Conservation (phyloP, 2,329 filamentous ascomycete species). For the Ophiocordyceps camponoti-rufipedis region DNA sequence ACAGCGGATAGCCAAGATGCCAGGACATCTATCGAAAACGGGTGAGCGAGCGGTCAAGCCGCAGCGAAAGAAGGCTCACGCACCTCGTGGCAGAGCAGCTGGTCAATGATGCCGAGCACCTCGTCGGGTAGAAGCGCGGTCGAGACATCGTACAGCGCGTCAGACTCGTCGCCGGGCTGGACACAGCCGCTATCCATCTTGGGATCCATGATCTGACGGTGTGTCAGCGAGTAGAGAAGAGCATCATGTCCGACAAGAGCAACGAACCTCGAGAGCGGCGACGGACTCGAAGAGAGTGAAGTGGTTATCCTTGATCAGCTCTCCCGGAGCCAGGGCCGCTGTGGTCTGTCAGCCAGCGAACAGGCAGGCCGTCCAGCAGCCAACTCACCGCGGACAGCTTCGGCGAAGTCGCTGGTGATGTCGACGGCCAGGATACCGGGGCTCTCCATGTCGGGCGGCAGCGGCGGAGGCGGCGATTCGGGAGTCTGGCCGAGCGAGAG, state of each 20-base stretch:
- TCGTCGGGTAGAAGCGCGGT: conserved; percentile 54
- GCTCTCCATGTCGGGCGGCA: conserved; percentile 21
- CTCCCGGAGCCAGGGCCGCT: conserved; percentile 56
- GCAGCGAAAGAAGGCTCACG: conserved; percentile 3
- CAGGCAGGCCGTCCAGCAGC: conserved; percentile 4
- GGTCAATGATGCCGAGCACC: conserved; percentile 84
- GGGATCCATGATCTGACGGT: conserved; percentile 76
- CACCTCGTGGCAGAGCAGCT: conserved; percentile 78
- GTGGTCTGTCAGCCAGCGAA: background rate
- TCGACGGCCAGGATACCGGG: conserved; percentile 36
- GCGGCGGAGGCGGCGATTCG: conserved; percentile 12
- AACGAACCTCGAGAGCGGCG: conserved; percentile 50
- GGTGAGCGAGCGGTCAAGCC: background rate
- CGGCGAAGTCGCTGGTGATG: conserved; percentile 36
- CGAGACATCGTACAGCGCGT: conserved; percentile 64
- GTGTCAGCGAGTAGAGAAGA: background rate
- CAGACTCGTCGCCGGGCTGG: conserved; percentile 58
- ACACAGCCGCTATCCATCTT: conserved; percentile 97
- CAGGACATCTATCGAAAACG: conserved; percentile 56
- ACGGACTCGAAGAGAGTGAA: conserved; percentile 94
- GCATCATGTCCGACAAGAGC: background rate
- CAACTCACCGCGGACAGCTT: conserved; percentile 30
- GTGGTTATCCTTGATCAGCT: conserved; percentile 81
- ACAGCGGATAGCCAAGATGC: conserved; percentile 90
- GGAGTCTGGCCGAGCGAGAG: conserved; percentile 19